Base-by-base conservation (phyloP, 495 filamentous ascomycete genomes). In the Apiosordaria backusii region DNA sequence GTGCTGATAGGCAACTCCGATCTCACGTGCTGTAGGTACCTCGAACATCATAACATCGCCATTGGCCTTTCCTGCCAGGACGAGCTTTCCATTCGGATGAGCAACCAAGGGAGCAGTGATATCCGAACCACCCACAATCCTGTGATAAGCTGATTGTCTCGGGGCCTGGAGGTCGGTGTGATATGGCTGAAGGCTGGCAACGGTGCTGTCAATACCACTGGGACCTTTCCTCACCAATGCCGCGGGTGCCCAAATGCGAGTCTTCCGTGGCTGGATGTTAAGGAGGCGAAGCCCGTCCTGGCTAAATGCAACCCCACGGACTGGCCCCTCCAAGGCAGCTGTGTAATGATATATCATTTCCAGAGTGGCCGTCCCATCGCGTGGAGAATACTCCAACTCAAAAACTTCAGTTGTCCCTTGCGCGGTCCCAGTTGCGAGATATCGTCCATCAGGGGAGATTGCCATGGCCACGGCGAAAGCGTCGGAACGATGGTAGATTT, bases 191-290 rank as follows among this genome's bases (percentile, higher is more conserved):
- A n/a, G n/a, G n/a, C n/a, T n/a, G n/a, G n/a, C n/a, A n/a, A n/a
- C n/a, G n/a, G n/a, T n/a, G n/a, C n/a, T n/a, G n/a, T n/a, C n/a
- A n/a, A n/a, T n/a, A n/a, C n/a, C n/a, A n/a, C n/a, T n/a, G n/a
- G n/a, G n/a, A 35, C 29, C 10, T 35, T 65, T 68, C 24, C 69
- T 58, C 4, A 72, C 60, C 22, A 78, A 62, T 7, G 63, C 71
- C 0, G 65, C 63, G 4, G 76, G 77, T 10, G 73, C 77, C 77
- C 77, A 77, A 4, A 79, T 70, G 9, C 74, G 71, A 25, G 57
- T 67, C 60, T 79, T 74, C 23, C 67, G 60, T 4, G 57, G 69
- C 4, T 68, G 65, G 0, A 76, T 59, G 57, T 79, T 74, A 18
- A 76, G 29, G 26, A 78, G 69, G 6, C 74, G 70, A 9, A 68